Conservation (phyloP, 768 basidiomycete genomes). For the Filobasidium floriforme region DNA sequence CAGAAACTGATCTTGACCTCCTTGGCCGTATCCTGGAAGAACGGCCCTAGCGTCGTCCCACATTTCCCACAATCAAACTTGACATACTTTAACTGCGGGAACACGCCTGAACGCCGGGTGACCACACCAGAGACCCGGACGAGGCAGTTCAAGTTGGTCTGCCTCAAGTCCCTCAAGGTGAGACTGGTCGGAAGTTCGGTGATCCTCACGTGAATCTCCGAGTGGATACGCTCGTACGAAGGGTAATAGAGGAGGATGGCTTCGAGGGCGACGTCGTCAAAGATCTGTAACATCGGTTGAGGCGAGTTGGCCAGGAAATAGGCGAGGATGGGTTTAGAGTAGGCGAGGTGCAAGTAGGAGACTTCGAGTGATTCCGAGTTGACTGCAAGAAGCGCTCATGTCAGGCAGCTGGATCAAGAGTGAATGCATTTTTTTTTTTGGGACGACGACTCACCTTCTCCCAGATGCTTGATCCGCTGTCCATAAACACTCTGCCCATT, state of each 20-base stretch:
- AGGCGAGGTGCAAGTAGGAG: constrained; percentile 86
- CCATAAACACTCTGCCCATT: constrained; percentile 87
- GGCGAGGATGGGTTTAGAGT: constrained; percentile 87
- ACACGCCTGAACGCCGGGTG: constrained; percentile 87
- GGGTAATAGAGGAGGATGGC: constrained; percentile 95
- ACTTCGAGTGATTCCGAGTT: constrained; percentile 97
- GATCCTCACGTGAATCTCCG: constrained; percentile 94
- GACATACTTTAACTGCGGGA: constrained; percentile 98
- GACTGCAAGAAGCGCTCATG: constrained; percentile 49
- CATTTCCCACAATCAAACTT: constrained; percentile 98
- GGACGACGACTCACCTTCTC: constrained; percentile 75
- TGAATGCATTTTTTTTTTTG: no score
- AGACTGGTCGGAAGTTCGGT: constrained; percentile 83
- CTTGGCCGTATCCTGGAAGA: constrained; percentile 92
- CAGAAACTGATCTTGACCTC: constrained; percentile 94
- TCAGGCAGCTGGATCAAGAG: no score
- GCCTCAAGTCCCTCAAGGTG: constrained; percentile 86
- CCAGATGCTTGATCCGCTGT: constrained; percentile 80
- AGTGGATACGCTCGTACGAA: constrained; percentile 90
- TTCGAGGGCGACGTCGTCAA: constrained; percentile 88
- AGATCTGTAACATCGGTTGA: constrained; percentile 80
- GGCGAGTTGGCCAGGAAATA: constrained; percentile 97
- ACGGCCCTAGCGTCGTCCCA: constrained; percentile 85
- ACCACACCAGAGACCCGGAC: constrained; percentile 94
- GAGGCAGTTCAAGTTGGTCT: constrained; percentile 85